Evolutionary conservation across 2,329 filamentous ascomycete species (phyloP), one percentile per base, ranked within the genome.

Genomic region (Botrytis paeoniae): DNA sequence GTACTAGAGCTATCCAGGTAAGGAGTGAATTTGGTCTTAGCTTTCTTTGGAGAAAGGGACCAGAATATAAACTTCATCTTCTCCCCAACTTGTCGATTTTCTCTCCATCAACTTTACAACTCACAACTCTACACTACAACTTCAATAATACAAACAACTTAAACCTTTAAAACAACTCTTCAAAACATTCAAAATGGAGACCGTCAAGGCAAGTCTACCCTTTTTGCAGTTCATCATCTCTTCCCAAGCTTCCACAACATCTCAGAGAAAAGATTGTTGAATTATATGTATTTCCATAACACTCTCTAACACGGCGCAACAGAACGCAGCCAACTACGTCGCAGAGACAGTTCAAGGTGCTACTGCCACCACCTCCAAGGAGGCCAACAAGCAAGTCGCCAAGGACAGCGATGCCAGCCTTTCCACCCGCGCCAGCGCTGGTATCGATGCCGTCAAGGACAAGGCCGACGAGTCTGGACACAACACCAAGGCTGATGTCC

Each of bases 251-350:
- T 37, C 35, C 12, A n/a, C 57, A n/a, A 64, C 41, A 43, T 10
- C n/a, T n/a, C n/a, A n/a, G n/a, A n/a, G n/a, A n/a, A n/a, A n/a
- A n/a, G n/a, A n/a, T n/a, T n/a, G n/a, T n/a, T n/a, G n/a, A n/a
- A n/a, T n/a, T n/a, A n/a, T n/a, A n/a, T n/a, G n/a, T n/a, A n/a
- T n/a, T n/a, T n/a, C n/a, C n/a, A n/a, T n/a, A n/a, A n/a, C n/a
- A n/a, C n/a, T n/a, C n/a, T n/a, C n/a, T n/a, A n/a, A n/a, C n/a
- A n/a, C n/a, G n/a, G n/a, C n/a, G n/a, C n/a, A n/a, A n/a, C n/a
- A n/a, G 83, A 85, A 87, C 83, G 83, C 83, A 78, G 85, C 83
- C 82, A 88, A 88, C 85, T 87, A 88, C 84, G 85, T 88, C 80
- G 81, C 84, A 74, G 87, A 89, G 84, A 82, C 83, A 77, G 77